These are phyloP conservation scores for Tremella mesenterica DNA, from an alignment of 768 basidiomycete genomes.

Conservation along the genomic window DNA sequence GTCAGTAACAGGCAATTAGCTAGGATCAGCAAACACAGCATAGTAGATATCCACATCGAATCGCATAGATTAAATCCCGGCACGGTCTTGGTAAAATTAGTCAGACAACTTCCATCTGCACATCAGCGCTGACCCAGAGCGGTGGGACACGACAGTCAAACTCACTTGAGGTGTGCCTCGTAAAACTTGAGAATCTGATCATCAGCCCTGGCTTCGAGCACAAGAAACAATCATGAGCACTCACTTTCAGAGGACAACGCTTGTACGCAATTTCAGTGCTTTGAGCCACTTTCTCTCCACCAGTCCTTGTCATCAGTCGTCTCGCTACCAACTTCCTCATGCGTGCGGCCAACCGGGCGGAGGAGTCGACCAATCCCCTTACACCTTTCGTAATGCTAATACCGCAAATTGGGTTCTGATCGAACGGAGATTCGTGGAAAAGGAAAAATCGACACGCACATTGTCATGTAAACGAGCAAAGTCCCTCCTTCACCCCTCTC, in stretches of 20 bases:
- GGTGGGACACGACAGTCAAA: not conserved
- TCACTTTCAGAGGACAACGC: slow-evolving; percentile 40
- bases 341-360: not conserved
- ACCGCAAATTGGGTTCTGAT: not conserved
- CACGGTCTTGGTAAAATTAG: no score
- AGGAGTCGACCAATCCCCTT: not conserved
- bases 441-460: slow-evolving; percentile 22
- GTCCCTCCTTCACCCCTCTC: slow-evolving; percentile 23
- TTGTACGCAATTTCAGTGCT: slow-evolving; percentile 27
- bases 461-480: slow-evolving; percentile 35
- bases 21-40: no score
- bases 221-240: not conserved
- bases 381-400: not conserved
- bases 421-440: not conserved
- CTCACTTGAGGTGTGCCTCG: slow-evolving; percentile 39
- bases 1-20: no score
- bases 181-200: slow-evolving; percentile 40
- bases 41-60: no score
- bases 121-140: not conserved
- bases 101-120: slow-evolving; percentile 1
- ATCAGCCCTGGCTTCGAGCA: not conserved
- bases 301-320: slow-evolving; percentile 21
- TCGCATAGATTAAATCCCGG: no score
- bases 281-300: slow-evolving; percentile 27
- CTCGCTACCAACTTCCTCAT: not conserved